Evolutionary conservation across 2,329 filamentous ascomycete species (phyloP), one percentile per base, ranked within the genome.

Genomic region (Cylindrodendrum hubeiense): DNA sequence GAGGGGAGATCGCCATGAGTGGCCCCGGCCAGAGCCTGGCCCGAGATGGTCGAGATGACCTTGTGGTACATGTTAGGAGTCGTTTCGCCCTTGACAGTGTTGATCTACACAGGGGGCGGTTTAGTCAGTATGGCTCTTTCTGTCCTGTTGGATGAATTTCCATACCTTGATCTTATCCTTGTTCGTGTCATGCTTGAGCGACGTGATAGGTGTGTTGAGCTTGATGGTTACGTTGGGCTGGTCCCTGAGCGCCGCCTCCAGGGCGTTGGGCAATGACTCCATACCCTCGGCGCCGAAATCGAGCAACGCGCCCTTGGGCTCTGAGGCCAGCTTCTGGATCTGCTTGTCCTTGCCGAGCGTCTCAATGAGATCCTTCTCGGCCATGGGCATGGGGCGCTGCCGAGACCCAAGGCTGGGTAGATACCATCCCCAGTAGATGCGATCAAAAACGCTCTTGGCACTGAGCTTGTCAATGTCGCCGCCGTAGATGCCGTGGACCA

Each of bases 401-500:
- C 83, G 84, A 0, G 82, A 61, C 26, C 66, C 62, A 9, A 63
- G 55, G 15, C 58, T 64, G 15, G 74, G 73, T 19, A 78, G 59
- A 49, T 80, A 77, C 60, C 76, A 75, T 15, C 61, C 67, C 71
- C 73, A 77, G 65, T 76, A 80, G 43, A 76, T 52, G 43, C 72
- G 71, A 26, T 79, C 78, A 19, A 79, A 70, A 10, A 90, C 82
- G 54, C 88, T 89, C 71, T 89, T 89, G 51, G 89, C 89, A 78
- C 94, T 97, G 54, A 98, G 83, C 75, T 91, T 86, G 77, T 93
- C 89, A 51, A 97, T 89, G 79, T 98, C 93, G 5, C 96, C 96
- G 22, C 95, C 96, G 78, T 97, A 97, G 63, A 98, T 94, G 44
- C 96, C 96, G 79, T 98, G 96, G 57, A 94, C 74, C 75, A 90